phyloP scores from a whole-genome alignment of 2,329 filamentous ascomycete genomes.

The Fusarium robinianum region DNA sequence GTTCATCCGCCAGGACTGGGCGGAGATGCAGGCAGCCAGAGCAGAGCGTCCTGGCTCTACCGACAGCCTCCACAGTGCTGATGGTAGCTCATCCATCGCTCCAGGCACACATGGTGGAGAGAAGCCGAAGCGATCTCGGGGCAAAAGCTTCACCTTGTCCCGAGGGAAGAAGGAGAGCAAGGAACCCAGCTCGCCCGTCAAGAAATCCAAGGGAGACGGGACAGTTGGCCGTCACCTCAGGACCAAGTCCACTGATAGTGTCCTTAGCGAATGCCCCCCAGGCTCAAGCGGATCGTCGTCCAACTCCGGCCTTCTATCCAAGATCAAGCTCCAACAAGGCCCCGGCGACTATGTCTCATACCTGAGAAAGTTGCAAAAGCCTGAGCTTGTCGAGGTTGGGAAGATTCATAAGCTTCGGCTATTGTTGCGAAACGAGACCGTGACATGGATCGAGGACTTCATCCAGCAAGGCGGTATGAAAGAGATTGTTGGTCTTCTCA shows the following conservation, averaged over 20 bases:
- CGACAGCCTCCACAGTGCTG: constrained; percentile 48
- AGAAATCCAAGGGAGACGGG: constrained; percentile 72
- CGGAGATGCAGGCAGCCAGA: constrained; percentile 62
- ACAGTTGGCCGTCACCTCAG: constrained; percentile 67
- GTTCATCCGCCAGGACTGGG: constrained; percentile 88
- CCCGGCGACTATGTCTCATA: constrained; percentile 88
- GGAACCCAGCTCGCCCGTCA: constrained; percentile 68
- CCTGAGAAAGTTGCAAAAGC: constrained; percentile 77
- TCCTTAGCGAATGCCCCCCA: constrained; percentile 63
- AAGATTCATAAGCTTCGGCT: constrained; percentile 92
- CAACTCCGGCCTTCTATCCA: constrained; percentile 63
- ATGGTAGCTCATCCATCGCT: constrained; percentile 40
- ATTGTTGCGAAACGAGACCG: constrained; percentile 89
- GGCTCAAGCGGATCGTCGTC: constrained; percentile 57
- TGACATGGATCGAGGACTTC: constrained; percentile 93
- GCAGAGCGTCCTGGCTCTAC: constrained; percentile 51
- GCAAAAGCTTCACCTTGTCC: constrained; percentile 73
- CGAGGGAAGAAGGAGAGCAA: constrained; percentile 65
- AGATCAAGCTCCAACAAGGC: constrained; percentile 73
- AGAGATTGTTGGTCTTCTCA: constrained; percentile 82
- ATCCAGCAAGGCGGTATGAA: constrained; percentile 89
- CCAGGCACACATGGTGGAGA: constrained; percentile 50
- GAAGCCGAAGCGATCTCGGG: constrained; percentile 55
- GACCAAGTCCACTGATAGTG: constrained; percentile 73
- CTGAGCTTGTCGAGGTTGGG: constrained; percentile 86